Base-by-base conservation (phyloP, 202 grass and related monocot species). In the Alloteropsis angusta region DNA sequence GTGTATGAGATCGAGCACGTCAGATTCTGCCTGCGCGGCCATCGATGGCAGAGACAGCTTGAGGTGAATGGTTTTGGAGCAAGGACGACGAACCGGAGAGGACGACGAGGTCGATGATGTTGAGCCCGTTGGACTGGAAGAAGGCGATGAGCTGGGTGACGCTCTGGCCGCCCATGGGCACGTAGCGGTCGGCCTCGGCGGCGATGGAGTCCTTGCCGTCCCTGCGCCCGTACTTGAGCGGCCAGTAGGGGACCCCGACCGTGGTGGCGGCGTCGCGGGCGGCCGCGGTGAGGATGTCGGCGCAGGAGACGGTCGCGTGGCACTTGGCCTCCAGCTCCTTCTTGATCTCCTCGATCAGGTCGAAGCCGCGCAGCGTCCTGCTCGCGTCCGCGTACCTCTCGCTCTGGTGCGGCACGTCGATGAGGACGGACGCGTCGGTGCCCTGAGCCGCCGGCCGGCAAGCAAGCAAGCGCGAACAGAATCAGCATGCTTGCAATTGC, bases 211-310 rank as follows among this genome's bases (percentile, higher is more conserved):
- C 37, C 1, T 22, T 49, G 0, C 96, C 72, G 52, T 95, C 96
- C 72, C 66, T 91, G 19, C 96, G 80, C 22, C 96, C 96, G 47
- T 89, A 98, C 46, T 71, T 41, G 66, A 93, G 86, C 30, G 39
- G 6, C 96, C 92, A 93, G 82, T 86, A 88, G 5, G 76, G 68
- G 1, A 67, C 90, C n/a, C 86, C 79, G 30, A 80, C 77, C 67
- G 32, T 37, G 5, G 25, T 22, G 75, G 87, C 85, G 6, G 86
- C 96, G 63, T 91, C 88, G 11, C 96, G 85, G 60, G 79, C 84
- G 11, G 80, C 92, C 45, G 90, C 79, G 0, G 86, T 73, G 57
- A 99, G 96, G 74, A 95, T 84, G 86, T 99, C 96, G 26, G 92
- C 92, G 77, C 89, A 95, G n/a, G 92, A 98, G 22, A 98, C 96